phyloP scores from a whole-genome alignment of 1,284 basidiomycete genomes.

The Tetrapyrgos nigripes region DNA sequence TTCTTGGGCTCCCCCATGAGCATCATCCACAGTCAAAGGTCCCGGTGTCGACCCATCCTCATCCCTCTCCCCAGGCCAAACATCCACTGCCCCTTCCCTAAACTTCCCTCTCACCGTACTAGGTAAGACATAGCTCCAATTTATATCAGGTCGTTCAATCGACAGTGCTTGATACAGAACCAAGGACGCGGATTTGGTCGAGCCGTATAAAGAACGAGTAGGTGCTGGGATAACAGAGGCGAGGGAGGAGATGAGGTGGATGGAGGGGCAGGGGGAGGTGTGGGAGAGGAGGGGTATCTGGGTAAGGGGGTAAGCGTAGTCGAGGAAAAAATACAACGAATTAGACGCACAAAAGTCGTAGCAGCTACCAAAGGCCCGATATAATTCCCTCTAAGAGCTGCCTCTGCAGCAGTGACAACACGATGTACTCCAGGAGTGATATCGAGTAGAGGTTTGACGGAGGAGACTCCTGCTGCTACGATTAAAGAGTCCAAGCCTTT shows the following conservation, averaged over 20 bases:
- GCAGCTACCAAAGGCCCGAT: slow-evolving; percentile 69
- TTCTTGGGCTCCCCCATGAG: slow-evolving; percentile 43
- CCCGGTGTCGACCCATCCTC: slow-evolving; percentile 35
- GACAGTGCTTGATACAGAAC: slow-evolving; percentile 81
- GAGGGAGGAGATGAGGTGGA: slow-evolving; percentile 83
- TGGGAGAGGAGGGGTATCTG: slow-evolving; percentile 81
- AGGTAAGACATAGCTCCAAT: slow-evolving; percentile 65
- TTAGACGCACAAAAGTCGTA: slow-evolving; percentile 64
- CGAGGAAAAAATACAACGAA: slow-evolving; percentile 13
- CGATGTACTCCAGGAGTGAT: slow-evolving; percentile 56
- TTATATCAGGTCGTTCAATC: slow-evolving; percentile 76
- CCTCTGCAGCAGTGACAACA: slow-evolving; percentile 57
- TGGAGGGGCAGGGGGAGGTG: slow-evolving; percentile 74
- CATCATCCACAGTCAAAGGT: neutral
- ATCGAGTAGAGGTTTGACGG: slow-evolving; percentile 79
- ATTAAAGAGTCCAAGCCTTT: slow-evolving; percentile 85
- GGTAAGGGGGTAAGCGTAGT: neutral
- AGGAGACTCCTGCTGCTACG: slow-evolving; percentile 87
- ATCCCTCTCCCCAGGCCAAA: slow-evolving; percentile 53
- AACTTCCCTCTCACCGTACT: slow-evolving; percentile 80
- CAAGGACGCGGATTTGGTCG: slow-evolving; percentile 85
- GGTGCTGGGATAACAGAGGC: slow-evolving; percentile 87
- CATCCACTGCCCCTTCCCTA: slow-evolving; percentile 78
- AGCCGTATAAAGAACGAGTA: slow-evolving; percentile 84
- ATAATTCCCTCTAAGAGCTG: slow-evolving; percentile 68